Base-by-base conservation (phyloP, 225 moss, liverwort and hornwort species). In the Pseudoscleropodium purum region DNA sequence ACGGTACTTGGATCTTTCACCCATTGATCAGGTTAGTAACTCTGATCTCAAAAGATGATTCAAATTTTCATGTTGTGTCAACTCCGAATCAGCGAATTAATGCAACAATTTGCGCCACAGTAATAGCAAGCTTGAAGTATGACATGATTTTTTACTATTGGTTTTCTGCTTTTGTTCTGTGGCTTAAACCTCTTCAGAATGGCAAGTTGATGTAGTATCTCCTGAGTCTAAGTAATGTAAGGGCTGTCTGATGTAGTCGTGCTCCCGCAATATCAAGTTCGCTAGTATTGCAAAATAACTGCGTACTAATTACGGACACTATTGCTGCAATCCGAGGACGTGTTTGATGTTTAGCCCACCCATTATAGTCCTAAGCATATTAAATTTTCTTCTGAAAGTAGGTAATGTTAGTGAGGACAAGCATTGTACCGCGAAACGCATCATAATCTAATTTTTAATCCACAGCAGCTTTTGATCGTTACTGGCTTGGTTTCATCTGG, bases 1-100 rank as follows among this genome's bases (percentile, higher is more conserved):
- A 88, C 95, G 95, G 82, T 99, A 97, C 67, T 91, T 97, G 87
- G 96, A 97, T 85, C 96, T 99, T 16, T 95, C 96, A 87, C 93
- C 93, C 26, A 92, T 96, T 85, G 99, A 99, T 86, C 99, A 99
- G 97, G 98, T 99, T 68, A 69, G 94, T 89, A 81, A 45, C 59
- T 74, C 19, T 83, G 84, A 61, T 82, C 64, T 60, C 86, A 64
- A 80, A 88, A 68, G 59, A 75, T 45, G 43, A 83, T 65, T 43
- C 45, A 88, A 73, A 83, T 82, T 57, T 65, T 77, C 23, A 24
- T 51, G 51, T 88, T 51, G 41, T 74, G 41, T 72, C 51, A 65
- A 82, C 82, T 54, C 49, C 27, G 63, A 87, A 68, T 82, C 33
- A 84, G 72, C 59, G 60, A 79, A 78, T 84, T 54, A 60, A 41